Evolutionary conservation across 1,139 yeast species (phyloP).

Genomic region (Candida sp.): DNA sequence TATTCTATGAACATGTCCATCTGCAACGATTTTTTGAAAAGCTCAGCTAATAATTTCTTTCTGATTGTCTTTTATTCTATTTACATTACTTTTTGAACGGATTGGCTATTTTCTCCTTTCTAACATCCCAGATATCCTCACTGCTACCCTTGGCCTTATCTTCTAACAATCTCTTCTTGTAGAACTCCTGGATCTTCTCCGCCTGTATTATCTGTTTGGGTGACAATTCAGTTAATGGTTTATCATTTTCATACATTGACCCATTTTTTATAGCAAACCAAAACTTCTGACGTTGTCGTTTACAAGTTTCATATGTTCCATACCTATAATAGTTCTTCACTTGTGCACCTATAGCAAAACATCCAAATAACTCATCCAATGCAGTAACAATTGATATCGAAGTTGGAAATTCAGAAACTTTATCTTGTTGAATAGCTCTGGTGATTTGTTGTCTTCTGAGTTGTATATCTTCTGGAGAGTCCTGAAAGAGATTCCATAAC

Average conservation of each 20-base stretch:
- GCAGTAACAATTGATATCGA: slow-evolving; percentile 57
- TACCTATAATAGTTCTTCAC: slow-evolving; percentile 76
- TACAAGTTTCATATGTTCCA: slow-evolving; percentile 74
- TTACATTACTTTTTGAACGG: slow-evolving; percentile 19
- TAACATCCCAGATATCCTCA: slow-evolving; percentile 77
- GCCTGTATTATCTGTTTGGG: slow-evolving; percentile 47
- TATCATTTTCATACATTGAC: slow-evolving; percentile 17
- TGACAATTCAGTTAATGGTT: slow-evolving; percentile 30
- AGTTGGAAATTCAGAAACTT: slow-evolving; percentile 31
- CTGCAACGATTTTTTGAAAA: neutral
- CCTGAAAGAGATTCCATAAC: slow-evolving; percentile 34
- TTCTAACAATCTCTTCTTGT: slow-evolving; percentile 58
- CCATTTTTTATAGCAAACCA: slow-evolving; percentile 75
- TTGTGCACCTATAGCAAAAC: slow-evolving; percentile 91
- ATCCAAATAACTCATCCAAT: slow-evolving; percentile 78
- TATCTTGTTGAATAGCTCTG: slow-evolving; percentile 22
- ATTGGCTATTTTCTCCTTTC: slow-evolving; percentile 27
- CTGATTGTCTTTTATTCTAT: neutral
- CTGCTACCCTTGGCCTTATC: slow-evolving; percentile 66
- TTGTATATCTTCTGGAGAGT: slow-evolving; percentile 30
- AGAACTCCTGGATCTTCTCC: slow-evolving; percentile 63
- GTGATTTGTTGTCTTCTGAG: slow-evolving; percentile 29
- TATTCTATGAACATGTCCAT: no score
- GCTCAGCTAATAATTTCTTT: no score
- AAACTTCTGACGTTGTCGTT: slow-evolving; percentile 66